These are phyloP conservation scores for Tuber brumale DNA, from an alignment of 495 filamentous ascomycete genomes.

Conservation along the genomic window DNA sequence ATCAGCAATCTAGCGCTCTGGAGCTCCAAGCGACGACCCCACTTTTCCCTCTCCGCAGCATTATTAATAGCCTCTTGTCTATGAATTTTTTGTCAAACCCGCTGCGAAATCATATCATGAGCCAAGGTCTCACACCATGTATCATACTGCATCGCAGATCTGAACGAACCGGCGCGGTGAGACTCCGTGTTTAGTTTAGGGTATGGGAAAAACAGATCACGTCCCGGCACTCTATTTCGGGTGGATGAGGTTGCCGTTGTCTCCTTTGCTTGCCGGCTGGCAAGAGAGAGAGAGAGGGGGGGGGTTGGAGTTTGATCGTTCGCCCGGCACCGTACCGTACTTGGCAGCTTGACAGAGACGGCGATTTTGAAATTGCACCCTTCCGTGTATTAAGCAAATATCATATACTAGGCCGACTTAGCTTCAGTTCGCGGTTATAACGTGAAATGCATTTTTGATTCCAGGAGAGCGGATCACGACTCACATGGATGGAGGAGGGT, in stretches of 20 bases:
- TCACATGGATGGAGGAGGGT: background rate
- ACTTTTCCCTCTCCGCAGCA: background rate
- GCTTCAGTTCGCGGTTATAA: background rate
- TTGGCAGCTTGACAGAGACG: background rate
- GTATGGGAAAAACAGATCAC: background rate
- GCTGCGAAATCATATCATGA: background rate
- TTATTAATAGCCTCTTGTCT: background rate
- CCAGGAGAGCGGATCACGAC: background rate
- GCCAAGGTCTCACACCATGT: background rate
- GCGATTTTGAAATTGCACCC: background rate
- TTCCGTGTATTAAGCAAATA: background rate
- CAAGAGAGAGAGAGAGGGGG: too few relatives aligned
- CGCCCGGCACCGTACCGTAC: background rate
- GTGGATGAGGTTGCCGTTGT: background rate
- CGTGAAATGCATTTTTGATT: background rate
- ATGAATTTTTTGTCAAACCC: background rate
- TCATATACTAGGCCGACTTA: background rate
- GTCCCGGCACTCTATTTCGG: background rate
- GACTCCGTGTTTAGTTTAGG: background rate
- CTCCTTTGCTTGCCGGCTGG: too few relatives aligned
- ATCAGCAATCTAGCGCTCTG: background rate
- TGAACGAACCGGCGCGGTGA: background rate
- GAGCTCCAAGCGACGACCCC: background rate
- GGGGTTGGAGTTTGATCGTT: background rate
- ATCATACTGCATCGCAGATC: background rate